Base-by-base conservation (phyloP, 2,329 filamentous ascomycete genomes). In the Hypoxylon sp. region DNA sequence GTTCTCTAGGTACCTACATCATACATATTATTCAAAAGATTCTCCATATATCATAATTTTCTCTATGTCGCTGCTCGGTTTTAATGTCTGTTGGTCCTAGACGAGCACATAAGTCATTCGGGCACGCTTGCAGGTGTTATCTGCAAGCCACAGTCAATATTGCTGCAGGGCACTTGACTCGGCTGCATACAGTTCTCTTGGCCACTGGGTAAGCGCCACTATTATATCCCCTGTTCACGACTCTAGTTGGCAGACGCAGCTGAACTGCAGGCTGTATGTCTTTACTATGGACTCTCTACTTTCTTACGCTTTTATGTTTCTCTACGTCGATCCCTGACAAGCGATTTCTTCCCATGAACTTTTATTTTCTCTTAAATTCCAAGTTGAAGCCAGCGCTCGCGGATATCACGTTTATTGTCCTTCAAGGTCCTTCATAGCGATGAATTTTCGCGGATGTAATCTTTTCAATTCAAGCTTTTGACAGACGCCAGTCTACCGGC, bases 131-230 rank as follows among this genome's bases (percentile, higher is more conserved):
- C 56, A 30, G 46, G 16, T 12, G 3, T 30, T n/a, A 3, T 5
- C 46, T 59, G 56, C 56, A 59, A 48, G 56, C 56, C 56, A 52
- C 56, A 52, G 46, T 59, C 56, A 59, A 46, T 32, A 50, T 54
- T 30, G 27, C 19, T 41, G 50, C 50, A 27, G n/a, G n/a, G n/a
- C 25, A 27, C n/a, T 3, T 8, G 23, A 16, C 37, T 39, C 34
- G 43, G 34, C 21, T 47, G 30, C 54, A 37, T 29, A 27, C n/a
- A 16, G 27, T 16, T 19, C 12, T 34, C 56, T 45, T 52, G 47
- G 46, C 46, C 25, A 14, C 39, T 37, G 16, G 52, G 19, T 27
- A 57, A 48, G 30, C 43, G 54, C 30, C 32, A 21, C 5, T 29
- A 9, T 14, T 48, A 11, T 30, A 27, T 48, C 43, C 41, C 41